phyloP scores from a whole-genome alignment of 306 rosid species.

The Prinsepia uniflora region DNA sequence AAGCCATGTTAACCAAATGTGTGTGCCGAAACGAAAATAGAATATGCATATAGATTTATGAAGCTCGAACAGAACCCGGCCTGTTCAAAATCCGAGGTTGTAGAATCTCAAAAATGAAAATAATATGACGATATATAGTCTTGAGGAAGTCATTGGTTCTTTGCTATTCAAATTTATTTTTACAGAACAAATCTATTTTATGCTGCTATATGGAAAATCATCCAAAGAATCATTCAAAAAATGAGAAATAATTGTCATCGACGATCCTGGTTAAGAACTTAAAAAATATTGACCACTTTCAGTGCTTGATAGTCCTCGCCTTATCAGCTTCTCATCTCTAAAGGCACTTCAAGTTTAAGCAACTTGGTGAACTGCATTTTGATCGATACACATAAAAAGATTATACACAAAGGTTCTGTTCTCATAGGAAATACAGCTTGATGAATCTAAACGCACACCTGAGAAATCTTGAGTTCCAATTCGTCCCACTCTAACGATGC shows the following conservation, averaged over 20 bases:
- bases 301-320: slow-evolving; percentile 23
- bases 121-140: too few relatives aligned
- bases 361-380: slow-evolving; percentile 67
- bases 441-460: slow-evolving; percentile 40
- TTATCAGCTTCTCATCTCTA: slow-evolving; percentile 44
- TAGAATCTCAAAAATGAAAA: background rate
- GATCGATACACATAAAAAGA: slow-evolving; percentile 19
- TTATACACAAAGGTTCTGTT: background rate
- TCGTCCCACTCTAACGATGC: slow-evolving; percentile 89
- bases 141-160: background rate
- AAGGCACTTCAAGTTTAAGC: slow-evolving; percentile 67
- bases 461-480: slow-evolving; percentile 87
- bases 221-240: background rate
- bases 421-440: background rate
- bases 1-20: slow-evolving; percentile 34
- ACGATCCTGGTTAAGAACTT: background rate
- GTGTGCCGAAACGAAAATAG: background rate
- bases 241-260: background rate
- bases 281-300: slow-evolving; percentile 31
- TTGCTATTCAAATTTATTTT: background rate
- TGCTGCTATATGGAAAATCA: background rate
- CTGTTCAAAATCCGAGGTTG: slow-evolving; percentile 13
- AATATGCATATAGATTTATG: background rate
- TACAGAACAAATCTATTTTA: background rate
- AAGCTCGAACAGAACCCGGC: slow-evolving; percentile 11